Evolutionary conservation across 352 stramenopile genomes (phyloP).

Genomic region (Thalassiosira sp.): DNA sequence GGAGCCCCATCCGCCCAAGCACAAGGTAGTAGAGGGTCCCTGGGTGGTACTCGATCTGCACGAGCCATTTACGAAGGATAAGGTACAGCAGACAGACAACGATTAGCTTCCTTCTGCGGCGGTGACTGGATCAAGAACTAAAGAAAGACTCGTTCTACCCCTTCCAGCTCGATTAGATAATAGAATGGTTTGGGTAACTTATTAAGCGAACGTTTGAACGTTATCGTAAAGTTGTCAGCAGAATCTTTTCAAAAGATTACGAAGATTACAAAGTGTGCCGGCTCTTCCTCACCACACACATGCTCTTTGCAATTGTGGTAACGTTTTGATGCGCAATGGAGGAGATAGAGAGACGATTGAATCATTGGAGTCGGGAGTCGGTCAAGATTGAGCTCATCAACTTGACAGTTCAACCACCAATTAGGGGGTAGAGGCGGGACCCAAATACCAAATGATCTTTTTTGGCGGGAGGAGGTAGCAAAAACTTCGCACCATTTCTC

Average conservation of each 20-base stretch:
- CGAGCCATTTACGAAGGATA: conserved; percentile 50
- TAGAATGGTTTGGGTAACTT: no score
- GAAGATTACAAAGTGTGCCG: conserved; percentile 79
- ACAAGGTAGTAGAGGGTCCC: conserved; percentile 51
- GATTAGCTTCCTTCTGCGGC: conserved; percentile 58
- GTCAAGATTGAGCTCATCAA: conserved; percentile 75
- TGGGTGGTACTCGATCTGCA: conserved; percentile 77
- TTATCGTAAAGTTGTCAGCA: conserved; percentile 40
- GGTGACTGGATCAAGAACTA: conserved; percentile 69
- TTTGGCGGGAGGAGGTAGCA: background rate
- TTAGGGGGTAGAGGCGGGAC: no score
- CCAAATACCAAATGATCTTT: background rate
- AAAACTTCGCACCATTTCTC: background rate
- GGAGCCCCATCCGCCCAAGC: conserved; percentile 15
- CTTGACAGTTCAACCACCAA: conserved; percentile 59
- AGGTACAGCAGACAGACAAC: conserved; percentile 39
- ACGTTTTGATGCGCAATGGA: conserved; percentile 57
- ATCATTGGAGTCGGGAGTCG: conserved; percentile 27
- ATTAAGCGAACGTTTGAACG: no score
- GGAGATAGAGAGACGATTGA: conserved; percentile 29
- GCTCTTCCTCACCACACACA: conserved; percentile 78
- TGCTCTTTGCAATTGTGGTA: conserved; percentile 78
- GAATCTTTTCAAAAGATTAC: conserved; percentile 42
- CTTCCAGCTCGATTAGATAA: no score
- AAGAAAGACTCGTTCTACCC: no score